Percentiles rank a stretch among this genome's conserved stretches.
These are phyloP conservation scores for Pleoardoris graminearum DNA, from an alignment of 2,329 filamentous ascomycete genomes.

Conservation along the genomic window DNA sequence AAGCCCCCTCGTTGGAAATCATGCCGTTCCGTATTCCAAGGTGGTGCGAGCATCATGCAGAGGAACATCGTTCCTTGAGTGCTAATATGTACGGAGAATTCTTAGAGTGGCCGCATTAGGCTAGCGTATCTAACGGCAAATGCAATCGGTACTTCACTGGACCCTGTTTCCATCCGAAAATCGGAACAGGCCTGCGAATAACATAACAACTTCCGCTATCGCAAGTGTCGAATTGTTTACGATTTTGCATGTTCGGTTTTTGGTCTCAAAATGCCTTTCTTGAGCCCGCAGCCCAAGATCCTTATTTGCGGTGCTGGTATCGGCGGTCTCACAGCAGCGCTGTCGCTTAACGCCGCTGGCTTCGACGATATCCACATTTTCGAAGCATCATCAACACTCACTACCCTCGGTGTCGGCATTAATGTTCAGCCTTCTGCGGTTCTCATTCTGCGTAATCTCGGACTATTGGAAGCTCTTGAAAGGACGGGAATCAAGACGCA, in stretches of 20 bases:
- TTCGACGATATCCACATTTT: slow-evolving; percentile 51
- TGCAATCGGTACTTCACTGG: neutral
- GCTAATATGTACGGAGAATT: neutral
- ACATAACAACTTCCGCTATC: neutral
- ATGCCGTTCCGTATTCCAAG: no score
- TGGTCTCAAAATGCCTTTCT: neutral
- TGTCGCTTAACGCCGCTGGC: slow-evolving; percentile 73
- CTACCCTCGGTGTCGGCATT: slow-evolving; percentile 52
- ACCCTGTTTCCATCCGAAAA: neutral
- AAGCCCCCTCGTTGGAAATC: no score
- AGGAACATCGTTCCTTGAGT: neutral
- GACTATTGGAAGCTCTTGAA: slow-evolving; percentile 47
- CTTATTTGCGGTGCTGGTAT: slow-evolving; percentile 60
- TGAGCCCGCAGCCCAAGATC: neutral
- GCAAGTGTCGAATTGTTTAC: neutral
- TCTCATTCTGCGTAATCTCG: slow-evolving; percentile 50
- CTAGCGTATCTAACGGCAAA: neutral
- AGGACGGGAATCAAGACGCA: slow-evolving; percentile 48
- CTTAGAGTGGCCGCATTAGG: neutral
- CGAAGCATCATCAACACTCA: slow-evolving; percentile 48
- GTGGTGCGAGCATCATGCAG: neutral
- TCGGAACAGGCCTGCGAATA: neutral
- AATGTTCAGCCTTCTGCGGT: slow-evolving; percentile 54
- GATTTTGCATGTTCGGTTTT: neutral
- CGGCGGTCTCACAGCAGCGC: slow-evolving; percentile 71